phyloP scores from a whole-genome alignment of 2,329 filamentous ascomycete genomes.

The Ascochyta koolunga region DNA sequence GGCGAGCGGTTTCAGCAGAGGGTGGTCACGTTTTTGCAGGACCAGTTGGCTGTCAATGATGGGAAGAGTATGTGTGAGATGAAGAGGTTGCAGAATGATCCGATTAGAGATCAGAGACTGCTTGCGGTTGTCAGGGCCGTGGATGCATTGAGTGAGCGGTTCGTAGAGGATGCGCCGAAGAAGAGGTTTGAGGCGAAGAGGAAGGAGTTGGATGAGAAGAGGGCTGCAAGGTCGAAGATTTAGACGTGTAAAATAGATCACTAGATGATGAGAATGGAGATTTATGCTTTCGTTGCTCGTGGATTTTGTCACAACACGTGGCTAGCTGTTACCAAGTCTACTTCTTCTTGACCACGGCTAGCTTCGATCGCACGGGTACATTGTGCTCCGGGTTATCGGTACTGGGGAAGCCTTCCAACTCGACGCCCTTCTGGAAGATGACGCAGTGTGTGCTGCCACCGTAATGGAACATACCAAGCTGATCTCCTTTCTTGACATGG shows the following conservation, averaged over 20 bases:
- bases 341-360: constrained; percentile 41
- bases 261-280: background rate
- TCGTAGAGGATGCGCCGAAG: constrained; percentile 55
- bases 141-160: constrained; percentile 57
- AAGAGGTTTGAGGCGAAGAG: constrained; percentile 54
- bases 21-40: constrained; percentile 52
- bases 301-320: background rate
- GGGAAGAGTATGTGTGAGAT: constrained; percentile 60
- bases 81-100: constrained; percentile 58
- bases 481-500: constrained; percentile 70
- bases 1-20: constrained; percentile 51
- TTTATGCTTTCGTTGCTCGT: background rate
- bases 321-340: background rate
- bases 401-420: constrained; percentile 41
- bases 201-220: constrained; percentile 43
- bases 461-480: constrained; percentile 81
- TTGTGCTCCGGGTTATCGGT: constrained; percentile 39
- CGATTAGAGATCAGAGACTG: constrained; percentile 52
- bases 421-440: constrained; percentile 66
- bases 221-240: constrained; percentile 39
- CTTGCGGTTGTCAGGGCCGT: constrained; percentile 56
- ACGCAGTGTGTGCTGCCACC: constrained; percentile 75
- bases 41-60: constrained; percentile 54
- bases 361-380: constrained; percentile 46
- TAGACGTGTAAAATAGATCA: background rate